These are phyloP conservation scores for Hypoxylon fuscum DNA, from an alignment of 495 filamentous ascomycete genomes.

Conservation along the genomic window DNA sequence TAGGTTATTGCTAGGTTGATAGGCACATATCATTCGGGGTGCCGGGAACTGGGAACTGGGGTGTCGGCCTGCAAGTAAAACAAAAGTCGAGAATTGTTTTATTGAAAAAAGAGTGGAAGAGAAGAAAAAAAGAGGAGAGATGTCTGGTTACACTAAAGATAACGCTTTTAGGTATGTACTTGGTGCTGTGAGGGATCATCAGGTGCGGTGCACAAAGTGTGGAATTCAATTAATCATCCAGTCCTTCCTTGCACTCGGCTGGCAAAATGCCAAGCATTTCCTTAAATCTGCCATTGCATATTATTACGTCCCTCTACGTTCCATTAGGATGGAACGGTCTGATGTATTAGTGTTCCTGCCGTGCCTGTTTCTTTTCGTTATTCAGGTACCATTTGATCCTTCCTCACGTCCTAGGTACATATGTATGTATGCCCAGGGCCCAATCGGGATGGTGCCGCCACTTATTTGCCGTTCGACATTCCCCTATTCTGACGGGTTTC, in stretches of 20 bases:
- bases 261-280: conserved; percentile 36
- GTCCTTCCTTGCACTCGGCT: conserved; percentile 17
- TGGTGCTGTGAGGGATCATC: conserved; percentile 21
- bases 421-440: no score
- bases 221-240: conserved; percentile 37
- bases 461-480: conserved; percentile 12
- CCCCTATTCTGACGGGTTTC: conserved; percentile 22
- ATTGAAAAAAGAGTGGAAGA: conserved; percentile 8
- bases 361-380: no score
- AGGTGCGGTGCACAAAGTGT: no score
- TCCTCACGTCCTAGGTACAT: neutral
- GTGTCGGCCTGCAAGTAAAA: conserved; percentile 18
- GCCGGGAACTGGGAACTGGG: conserved; percentile 15
- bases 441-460: conserved; percentile 30
- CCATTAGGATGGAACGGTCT: conserved; percentile 23
- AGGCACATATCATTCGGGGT: conserved; percentile 12
- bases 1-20: conserved; percentile 27
- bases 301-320: no score
- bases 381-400: neutral
- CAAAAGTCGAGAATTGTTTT: conserved; percentile 17
- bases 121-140: conserved; percentile 5
- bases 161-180: conserved; percentile 13
- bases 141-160: conserved; percentile 37
- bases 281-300: conserved; percentile 25
- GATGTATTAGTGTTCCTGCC: conserved; percentile 17